Conservation (phyloP, 192 early-diverging fungal genomes). For the Podila minutissima region DNA sequence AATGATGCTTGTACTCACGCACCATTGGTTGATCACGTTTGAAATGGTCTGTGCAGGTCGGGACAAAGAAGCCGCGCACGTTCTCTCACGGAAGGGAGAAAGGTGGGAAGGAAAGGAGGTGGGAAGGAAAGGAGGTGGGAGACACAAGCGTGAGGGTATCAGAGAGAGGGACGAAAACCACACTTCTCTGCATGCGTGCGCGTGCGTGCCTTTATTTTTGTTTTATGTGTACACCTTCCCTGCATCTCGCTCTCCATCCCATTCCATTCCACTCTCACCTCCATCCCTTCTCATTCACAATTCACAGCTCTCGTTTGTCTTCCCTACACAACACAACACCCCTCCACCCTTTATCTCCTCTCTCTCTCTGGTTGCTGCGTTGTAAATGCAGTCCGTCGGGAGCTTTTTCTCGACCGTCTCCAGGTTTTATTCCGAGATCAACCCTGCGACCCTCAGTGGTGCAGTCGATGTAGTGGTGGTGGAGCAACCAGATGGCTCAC, state of each 20-base stretch:
- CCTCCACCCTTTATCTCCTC: neutral
- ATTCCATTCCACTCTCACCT: neutral
- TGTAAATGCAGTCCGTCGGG: slow-evolving; percentile 53
- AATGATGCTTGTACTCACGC: too few species aligned
- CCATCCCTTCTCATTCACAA: neutral
- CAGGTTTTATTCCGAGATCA: slow-evolving; percentile 94
- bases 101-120: too few species aligned
- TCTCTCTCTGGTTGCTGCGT: neutral
- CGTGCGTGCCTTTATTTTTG: neutral
- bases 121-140: too few species aligned
- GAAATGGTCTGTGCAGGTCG: too few species aligned
- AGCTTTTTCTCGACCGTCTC: slow-evolving; percentile 79
- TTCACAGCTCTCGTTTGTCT: neutral
- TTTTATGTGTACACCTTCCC: neutral
- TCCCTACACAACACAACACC: neutral
- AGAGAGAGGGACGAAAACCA: neutral
- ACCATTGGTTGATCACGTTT: too few species aligned
- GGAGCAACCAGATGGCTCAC: slow-evolving; percentile 79
- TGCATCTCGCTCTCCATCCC: neutral
- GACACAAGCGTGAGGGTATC: too few species aligned
- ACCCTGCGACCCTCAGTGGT: slow-evolving; percentile 95
- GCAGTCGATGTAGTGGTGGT: slow-evolving; percentile 98
- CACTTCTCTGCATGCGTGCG: neutral
- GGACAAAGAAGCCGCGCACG: too few species aligned
- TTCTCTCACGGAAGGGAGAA: too few species aligned